These are phyloP conservation scores for Rhodotorula diobovata DNA, from an alignment of 768 basidiomycete genomes.

Conservation along the genomic window DNA sequence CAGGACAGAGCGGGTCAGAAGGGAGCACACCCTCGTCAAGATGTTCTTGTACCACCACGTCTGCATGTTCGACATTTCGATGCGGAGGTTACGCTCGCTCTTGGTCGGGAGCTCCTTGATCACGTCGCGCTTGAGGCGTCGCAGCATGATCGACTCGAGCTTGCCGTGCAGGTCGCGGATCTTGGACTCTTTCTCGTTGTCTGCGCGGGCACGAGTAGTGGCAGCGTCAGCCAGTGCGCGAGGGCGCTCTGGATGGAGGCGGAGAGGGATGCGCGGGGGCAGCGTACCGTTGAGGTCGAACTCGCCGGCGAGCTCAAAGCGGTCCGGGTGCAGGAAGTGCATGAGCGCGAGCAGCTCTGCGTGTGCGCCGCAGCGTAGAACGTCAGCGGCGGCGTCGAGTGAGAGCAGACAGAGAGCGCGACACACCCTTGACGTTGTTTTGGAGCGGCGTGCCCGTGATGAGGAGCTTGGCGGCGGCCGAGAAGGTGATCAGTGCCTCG, in stretches of 20 bases:
- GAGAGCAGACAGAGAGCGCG: conserved; percentile 1
- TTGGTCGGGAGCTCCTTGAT: conserved; percentile 93
- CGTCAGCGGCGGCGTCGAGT: neutral
- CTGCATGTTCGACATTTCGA: conserved; percentile 85
- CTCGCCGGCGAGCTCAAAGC: conserved; percentile 89
- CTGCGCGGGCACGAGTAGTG: neutral
- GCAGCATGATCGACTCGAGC: conserved; percentile 86
- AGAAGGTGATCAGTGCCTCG: conserved; percentile 84
- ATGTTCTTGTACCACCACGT: conserved; percentile 96
- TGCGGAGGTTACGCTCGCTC: conserved; percentile 93
- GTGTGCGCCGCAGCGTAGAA: conserved; percentile 16
- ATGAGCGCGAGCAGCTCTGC: conserved; percentile 89
- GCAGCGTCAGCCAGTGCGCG: neutral
- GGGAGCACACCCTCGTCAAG: conserved; percentile 67
- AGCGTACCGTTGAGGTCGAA: conserved; percentile 73
- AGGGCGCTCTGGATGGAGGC: neutral
- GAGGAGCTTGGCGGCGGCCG: conserved; percentile 82
- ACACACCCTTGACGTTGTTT: conserved; percentile 93
- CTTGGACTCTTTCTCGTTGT: conserved; percentile 67
- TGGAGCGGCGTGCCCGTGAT: conserved; percentile 98
- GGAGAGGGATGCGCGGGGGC: neutral
- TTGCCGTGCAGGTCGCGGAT: conserved; percentile 94
- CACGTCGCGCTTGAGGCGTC: conserved; percentile 91
- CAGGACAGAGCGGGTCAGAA: too few species aligned
- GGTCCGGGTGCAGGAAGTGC: conserved; percentile 99